Percentiles rank a stretch among this genome's conserved stretches.
These are phyloP conservation scores for Lecanosticta acicola DNA, from an alignment of 2,329 filamentous ascomycete species.

Conservation along the genomic window DNA sequence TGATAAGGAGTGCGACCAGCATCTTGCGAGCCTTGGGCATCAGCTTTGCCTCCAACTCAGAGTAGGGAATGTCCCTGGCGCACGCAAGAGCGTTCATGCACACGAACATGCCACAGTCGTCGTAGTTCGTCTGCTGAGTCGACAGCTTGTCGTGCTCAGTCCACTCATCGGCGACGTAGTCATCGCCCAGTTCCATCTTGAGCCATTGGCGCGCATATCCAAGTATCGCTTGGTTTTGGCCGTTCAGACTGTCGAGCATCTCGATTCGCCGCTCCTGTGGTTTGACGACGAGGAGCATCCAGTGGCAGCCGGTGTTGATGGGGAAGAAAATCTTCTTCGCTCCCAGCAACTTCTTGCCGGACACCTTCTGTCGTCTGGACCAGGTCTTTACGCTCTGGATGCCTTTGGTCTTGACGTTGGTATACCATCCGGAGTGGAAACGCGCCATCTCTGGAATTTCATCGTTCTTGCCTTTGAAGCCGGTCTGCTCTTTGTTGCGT, in stretches of 20 bases:
- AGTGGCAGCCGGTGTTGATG: constrained; percentile 56
- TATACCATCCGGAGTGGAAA: constrained; percentile 63
- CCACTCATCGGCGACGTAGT: constrained; percentile 58
- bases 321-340: constrained; percentile 65
- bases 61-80: constrained; percentile 38
- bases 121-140: constrained; percentile 58
- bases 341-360: constrained; percentile 57
- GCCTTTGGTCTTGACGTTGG: constrained; percentile 47
- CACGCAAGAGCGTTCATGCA: constrained; percentile 65
- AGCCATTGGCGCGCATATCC: constrained; percentile 49
- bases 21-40: constrained; percentile 38
- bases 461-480: constrained; percentile 46
- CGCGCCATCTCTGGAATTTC: constrained; percentile 55
- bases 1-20: constrained; percentile 61
- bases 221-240: constrained; percentile 29
- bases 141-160: constrained; percentile 43
- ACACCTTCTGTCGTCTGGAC: constrained; percentile 53
- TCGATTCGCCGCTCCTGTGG: constrained; percentile 56
- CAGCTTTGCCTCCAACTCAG: constrained; percentile 50
- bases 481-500: constrained; percentile 50
- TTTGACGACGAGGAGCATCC: constrained; percentile 65
- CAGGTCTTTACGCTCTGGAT: constrained; percentile 49
- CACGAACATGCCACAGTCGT: constrained; percentile 73
- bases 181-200: constrained; percentile 50
- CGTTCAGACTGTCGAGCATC: constrained; percentile 64